A percentile compares a stretch with the other conserved stretches of the same genome.
phyloP scores from a whole-genome alignment of 306 rosid genomes.

The Biancaea sappan region DNA sequence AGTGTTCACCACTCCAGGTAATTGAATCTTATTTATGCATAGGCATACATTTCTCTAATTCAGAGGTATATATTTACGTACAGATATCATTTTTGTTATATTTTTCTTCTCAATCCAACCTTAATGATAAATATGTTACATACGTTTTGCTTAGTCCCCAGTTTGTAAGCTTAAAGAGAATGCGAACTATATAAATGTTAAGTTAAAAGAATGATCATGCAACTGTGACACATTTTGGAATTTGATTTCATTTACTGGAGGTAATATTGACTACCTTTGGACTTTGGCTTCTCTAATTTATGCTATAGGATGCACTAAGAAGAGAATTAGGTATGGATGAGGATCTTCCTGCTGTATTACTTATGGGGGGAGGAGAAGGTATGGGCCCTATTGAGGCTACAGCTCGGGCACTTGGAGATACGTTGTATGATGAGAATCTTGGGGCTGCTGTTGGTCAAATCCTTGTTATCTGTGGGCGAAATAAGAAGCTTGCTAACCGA shows the following conservation, averaged over 20 bases:
- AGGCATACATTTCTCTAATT: background rate
- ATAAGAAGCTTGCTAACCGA: slow-evolving; percentile 78
- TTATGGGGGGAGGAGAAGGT: slow-evolving; percentile 99
- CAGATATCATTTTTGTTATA: background rate
- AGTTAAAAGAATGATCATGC: background rate
- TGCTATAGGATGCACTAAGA: slow-evolving; percentile 63
- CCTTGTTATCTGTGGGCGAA: slow-evolving; percentile 93
- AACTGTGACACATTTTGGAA: background rate
- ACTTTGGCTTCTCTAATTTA: background rate
- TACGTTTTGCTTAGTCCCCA: background rate
- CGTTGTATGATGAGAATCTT: slow-evolving; percentile 61
- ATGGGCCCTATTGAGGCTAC: slow-evolving; percentile 99
- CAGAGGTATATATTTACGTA: background rate
- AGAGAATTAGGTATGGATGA: slow-evolving; percentile 88
- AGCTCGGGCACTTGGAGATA: slow-evolving; percentile 83
- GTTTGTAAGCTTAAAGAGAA: background rate
- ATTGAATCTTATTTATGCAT: slow-evolving; percentile 5
- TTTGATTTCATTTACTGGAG: background rate
- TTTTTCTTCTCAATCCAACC: background rate
- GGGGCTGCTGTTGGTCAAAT: slow-evolving; percentile 83
- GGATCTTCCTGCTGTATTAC: slow-evolving; percentile 91
- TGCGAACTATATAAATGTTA: background rate
- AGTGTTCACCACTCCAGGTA: background rate
- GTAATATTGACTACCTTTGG: too few species aligned
- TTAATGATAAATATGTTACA: background rate